These are phyloP conservation scores for Pseudogymnoascus sp. DNA, from an alignment of 2,329 filamentous ascomycete species.

Conservation along the genomic window DNA sequence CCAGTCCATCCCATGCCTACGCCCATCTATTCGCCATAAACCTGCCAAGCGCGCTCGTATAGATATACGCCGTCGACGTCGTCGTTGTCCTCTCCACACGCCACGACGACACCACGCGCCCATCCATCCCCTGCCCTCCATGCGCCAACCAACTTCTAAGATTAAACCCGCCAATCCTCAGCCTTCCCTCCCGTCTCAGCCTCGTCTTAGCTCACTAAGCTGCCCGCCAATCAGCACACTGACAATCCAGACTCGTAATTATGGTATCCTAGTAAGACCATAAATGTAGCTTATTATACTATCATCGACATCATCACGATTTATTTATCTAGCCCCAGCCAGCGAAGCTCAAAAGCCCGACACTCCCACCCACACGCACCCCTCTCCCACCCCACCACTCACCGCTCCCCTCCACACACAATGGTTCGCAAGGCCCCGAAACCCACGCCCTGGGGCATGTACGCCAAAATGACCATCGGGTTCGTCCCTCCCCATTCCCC, in stretches of 20 bases:
- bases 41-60: background rate
- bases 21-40: background rate
- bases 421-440: conserved; percentile 30
- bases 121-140: background rate
- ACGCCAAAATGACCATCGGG: conserved; percentile 63
- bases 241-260: background rate
- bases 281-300: background rate
- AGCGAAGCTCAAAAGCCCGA: background rate
- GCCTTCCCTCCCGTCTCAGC: background rate
- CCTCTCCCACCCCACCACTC: background rate
- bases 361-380: background rate
- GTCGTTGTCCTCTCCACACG: background rate
- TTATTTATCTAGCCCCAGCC: background rate
- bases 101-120: background rate
- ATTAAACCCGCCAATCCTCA: background rate
- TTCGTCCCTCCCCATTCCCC: conserved; percentile 34
- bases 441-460: conserved; percentile 46
- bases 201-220: background rate
- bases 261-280: background rate
- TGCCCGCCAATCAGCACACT: background rate
- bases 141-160: background rate
- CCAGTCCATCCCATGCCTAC: background rate
- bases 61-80: background rate
- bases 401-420: background rate
- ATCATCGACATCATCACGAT: conserved; percentile 3